Base-by-base conservation (phyloP, 345 rosid genomes). In the Pugionium dolabratum region DNA sequence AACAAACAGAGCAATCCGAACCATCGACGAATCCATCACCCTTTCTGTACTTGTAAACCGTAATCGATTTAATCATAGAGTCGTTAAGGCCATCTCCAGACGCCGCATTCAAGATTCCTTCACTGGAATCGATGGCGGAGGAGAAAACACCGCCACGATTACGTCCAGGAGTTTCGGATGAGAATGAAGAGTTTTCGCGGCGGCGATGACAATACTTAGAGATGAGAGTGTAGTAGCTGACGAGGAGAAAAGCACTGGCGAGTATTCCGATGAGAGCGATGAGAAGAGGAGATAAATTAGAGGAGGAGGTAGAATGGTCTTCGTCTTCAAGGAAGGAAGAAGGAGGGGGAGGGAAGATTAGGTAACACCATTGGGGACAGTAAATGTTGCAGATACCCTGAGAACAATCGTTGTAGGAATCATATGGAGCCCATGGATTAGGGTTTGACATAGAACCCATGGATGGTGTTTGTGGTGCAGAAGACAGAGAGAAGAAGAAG, bases 311-410 rank as follows among this genome's bases (percentile, higher is more conserved):
- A n/a, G 54, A 78, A 4, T 75, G 80, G 18, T 48, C 64, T 7
- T 52, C 81, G 8, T 78, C 82, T 4, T 45, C 73, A 4, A 63
- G 28, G 59, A 41, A 4, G 8, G 65, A 73, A 36, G 94, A 80
- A 25, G 96, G 90, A 1, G 93, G 96, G 11, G 93, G 89, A 34
- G 93, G 83, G 86, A 87, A 86, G 62, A 82, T 63, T 49, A 83
- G 62, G 78, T 84, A 87, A 70, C 96, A 92, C 93, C 95, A 82
- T 67, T 89, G 93, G 0, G 95, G 95, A 51, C 98, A 92, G 70
- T 86, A 87, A 5, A 86, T 62, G 84, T 84, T 89, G 54, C 98
- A 93, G 54, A 93, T 60, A 36, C 85, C 83, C 54, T 81, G 86
- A 1, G 97, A 87, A 61, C 98, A 92, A 60, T 89, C 98, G 63